A percentile compares a stretch with the other conserved stretches of the same genome.
Evolutionary conservation across 1,284 basidiomycete species (phyloP).

Genomic region (Irpex sp.): DNA sequence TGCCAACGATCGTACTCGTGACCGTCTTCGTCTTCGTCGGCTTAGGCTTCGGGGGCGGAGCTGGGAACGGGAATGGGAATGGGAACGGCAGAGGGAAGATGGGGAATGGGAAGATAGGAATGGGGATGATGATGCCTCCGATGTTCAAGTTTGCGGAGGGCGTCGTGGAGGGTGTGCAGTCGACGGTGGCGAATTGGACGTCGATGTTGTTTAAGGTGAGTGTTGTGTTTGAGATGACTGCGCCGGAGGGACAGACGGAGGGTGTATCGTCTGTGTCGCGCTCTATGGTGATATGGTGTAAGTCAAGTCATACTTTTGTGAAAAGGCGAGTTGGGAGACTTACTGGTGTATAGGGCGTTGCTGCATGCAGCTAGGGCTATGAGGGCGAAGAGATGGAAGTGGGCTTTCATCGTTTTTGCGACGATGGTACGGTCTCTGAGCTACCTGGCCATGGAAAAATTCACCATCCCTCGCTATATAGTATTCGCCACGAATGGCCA

Average conservation of each 20-base stretch:
- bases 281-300: slow-evolving; percentile 2
- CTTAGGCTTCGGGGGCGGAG: not conserved
- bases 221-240: slow-evolving; percentile 7
- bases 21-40: slow-evolving; percentile 2
- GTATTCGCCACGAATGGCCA: no score
- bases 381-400: slow-evolving; percentile 13
- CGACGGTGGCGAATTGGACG: slow-evolving; percentile 17
- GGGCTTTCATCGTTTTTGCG: slow-evolving; percentile 12
- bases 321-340: not conserved
- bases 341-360: slow-evolving; percentile 14
- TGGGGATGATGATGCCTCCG: not conserved
- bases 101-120: not conserved
- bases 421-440: not conserved
- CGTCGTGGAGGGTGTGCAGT: slow-evolving; percentile 7
- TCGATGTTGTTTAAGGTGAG: slow-evolving; percentile 10
- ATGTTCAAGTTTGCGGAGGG: not conserved
- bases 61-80: not conserved
- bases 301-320: not conserved
- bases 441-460: no score
- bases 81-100: not conserved
- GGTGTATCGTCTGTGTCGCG: slow-evolving; percentile 5
- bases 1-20: not conserved
- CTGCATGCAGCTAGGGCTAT: slow-evolving; percentile 13
- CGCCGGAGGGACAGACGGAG: slow-evolving; percentile 10
- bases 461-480: no score